Base-by-base conservation (phyloP, 2,329 filamentous ascomycete genomes). In the Curvularia eragrostidis region DNA sequence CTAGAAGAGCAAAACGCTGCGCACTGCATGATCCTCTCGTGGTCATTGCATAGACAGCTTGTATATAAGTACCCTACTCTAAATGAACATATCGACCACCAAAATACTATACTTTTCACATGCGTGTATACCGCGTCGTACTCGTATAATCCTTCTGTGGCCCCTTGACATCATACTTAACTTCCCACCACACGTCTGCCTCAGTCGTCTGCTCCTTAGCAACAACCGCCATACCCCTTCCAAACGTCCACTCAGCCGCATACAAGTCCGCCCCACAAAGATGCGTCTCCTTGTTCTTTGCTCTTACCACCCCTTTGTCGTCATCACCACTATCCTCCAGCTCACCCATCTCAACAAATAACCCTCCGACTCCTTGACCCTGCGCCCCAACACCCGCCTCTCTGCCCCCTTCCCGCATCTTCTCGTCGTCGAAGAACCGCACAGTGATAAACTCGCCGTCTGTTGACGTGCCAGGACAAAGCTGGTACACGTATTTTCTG, bases 201-300 rank as follows among this genome's bases (percentile, higher is more conserved):
- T 56, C 48, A 5, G 48, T 62, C 23, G 32, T 34, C 9, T 51
- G 42, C 1, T 32, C 36, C 10, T 6, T 13, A 15, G 53, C 48
- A 1, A 28, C 30, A 7, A 26, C 46, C 24, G 36, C 28, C 65
- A 73, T 64, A 5, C 56, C 63, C 64, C 88, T 85, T 2, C 73
- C 74, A 75, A 93, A 93, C 58, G 83, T 80, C 76, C 92, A 93
- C 52, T 82, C 78, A 43, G 91, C 88, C 54, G 89, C 80, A 71
- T 93, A 93, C 69, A 87, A 84, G 69, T 94, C 91, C 50, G 88
- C 82, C 3, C 87, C 83, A 73, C 91, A 93, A 2, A 92, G 75
- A 75, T 94, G 90, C 13, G 84, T 85, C 1, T 87, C 87, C 62
- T 81, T 85, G 0, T 89, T 90, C 47, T 76, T 74, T 2, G 69